Percentiles rank a stretch among this genome's conserved stretches.
Evolutionary conservation across 352 stramenopile genomes (phyloP).

Genomic region (Pythium phragmiticola): DNA sequence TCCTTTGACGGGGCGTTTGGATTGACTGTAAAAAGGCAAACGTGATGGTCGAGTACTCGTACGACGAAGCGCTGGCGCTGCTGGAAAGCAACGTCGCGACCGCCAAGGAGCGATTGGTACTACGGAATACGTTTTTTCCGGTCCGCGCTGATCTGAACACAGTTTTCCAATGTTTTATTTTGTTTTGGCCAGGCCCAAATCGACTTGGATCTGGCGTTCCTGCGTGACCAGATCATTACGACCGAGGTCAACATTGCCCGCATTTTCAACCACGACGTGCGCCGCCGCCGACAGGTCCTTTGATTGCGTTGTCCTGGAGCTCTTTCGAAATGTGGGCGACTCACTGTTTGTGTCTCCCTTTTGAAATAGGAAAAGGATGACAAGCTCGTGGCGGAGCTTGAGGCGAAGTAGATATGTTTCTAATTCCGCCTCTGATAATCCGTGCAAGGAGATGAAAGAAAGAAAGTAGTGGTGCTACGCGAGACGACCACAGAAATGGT

Average conservation of each 20-base stretch:
- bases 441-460: too few relatives aligned
- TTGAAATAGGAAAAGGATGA: constrained; percentile 60
- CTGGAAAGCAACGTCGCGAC: constrained; percentile 74
- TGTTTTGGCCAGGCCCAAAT: constrained; percentile 51
- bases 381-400: constrained; percentile 53
- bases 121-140: not conserved
- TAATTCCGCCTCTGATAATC: not conserved
- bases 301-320: constrained; percentile 13
- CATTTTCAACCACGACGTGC: constrained; percentile 98
- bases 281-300: constrained; percentile 55
- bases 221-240: constrained; percentile 97
- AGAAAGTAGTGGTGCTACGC: too few relatives aligned
- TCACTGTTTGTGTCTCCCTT: not conserved
- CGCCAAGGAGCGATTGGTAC: constrained; percentile 70
- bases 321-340: not conserved
- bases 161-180: not conserved
- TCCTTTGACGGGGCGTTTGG: too few relatives aligned
- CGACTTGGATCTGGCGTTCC: constrained; percentile 91
- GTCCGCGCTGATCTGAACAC: not conserved
- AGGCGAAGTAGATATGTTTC: constrained; percentile 52
- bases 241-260: constrained; percentile 96
- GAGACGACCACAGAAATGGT: not conserved
- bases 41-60: constrained; percentile 97
- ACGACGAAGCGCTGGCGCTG: constrained; percentile 93
- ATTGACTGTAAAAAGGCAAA: constrained; percentile 59